Conservation (phyloP, 805 yeast genomes). For the Ogataea nakhonphanomensis region DNA sequence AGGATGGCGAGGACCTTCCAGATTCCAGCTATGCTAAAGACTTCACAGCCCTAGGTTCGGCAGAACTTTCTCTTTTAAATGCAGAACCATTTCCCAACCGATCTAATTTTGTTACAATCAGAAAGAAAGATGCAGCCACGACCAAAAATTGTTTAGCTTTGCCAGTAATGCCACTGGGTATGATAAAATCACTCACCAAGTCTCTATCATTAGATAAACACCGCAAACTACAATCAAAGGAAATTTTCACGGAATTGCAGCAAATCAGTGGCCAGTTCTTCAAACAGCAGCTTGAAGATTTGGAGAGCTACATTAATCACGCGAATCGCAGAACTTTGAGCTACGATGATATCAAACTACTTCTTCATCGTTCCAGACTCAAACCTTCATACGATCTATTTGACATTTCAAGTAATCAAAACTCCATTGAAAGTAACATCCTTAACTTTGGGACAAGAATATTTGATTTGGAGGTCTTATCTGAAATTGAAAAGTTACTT, state of each 20-base stretch:
- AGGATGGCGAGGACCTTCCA: conserved; percentile 12
- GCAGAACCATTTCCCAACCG: conserved; percentile 1
- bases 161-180: conserved; percentile 11
- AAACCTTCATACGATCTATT: conserved; percentile 18
- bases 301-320: conserved; percentile 35
- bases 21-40: conserved; percentile 3
- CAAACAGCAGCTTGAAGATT: conserved; percentile 33
- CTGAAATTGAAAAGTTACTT: conserved; percentile 26
- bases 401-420: not conserved
- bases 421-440: conserved; percentile 16
- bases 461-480: conserved; percentile 26
- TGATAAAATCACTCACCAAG: conserved; percentile 16
- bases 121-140: conserved; percentile 8
- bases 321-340: conserved; percentile 29
- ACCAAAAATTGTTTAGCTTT: not conserved
- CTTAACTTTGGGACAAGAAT: conserved; percentile 12
- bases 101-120: conserved; percentile 18
- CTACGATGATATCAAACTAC: conserved; percentile 34
- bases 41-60: not conserved
- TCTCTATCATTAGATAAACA: conserved; percentile 17
- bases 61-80: conserved; percentile 21
- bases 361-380: conserved; percentile 30
- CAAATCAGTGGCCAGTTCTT: conserved; percentile 36
- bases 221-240: conserved; percentile 20
- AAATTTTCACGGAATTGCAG: conserved; percentile 29